Conservation (phyloP, 192 early-diverging fungal species). For the Linnemannia exigua region DNA sequence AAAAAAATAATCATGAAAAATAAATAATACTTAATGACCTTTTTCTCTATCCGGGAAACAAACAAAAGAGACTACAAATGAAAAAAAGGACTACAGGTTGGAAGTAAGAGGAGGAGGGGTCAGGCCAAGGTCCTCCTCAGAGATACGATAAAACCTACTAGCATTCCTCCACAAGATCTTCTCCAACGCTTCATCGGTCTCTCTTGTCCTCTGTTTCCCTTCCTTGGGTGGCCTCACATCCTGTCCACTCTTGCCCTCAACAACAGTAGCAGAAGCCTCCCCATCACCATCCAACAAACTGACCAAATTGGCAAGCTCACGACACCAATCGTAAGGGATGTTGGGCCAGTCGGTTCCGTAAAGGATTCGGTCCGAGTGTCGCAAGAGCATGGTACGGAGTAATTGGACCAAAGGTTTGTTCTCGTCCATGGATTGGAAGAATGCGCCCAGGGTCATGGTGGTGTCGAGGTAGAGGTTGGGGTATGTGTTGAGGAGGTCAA, state of each 20-base stretch:
- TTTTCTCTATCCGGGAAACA: too few relatives aligned
- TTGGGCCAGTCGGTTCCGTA: constrained; percentile 61
- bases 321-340: constrained; percentile 55
- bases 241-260: neutral
- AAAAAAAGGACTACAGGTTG: neutral
- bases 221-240: neutral
- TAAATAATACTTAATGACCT: neutral
- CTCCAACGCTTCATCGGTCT: constrained; percentile 36
- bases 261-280: constrained; percentile 7
- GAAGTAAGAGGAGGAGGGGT: neutral
- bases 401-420: constrained; percentile 26
- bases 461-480: constrained; percentile 61
- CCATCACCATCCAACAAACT: constrained; percentile 48
- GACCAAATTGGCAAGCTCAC: constrained; percentile 50
- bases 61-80: neutral
- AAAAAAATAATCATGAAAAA: too few relatives aligned
- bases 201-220: neutral
- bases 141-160: constrained; percentile 43
- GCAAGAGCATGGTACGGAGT: constrained; percentile 32
- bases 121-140: constrained; percentile 32
- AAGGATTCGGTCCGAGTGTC: constrained; percentile 47
- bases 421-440: constrained; percentile 39
- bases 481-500: constrained; percentile 44
- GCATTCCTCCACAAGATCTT: constrained; percentile 55
- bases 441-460: constrained; percentile 42